Evolutionary conservation across 768 basidiomycete species (phyloP), one percentile per base, ranked within the genome.

Genomic region (Boletales sp.): DNA sequence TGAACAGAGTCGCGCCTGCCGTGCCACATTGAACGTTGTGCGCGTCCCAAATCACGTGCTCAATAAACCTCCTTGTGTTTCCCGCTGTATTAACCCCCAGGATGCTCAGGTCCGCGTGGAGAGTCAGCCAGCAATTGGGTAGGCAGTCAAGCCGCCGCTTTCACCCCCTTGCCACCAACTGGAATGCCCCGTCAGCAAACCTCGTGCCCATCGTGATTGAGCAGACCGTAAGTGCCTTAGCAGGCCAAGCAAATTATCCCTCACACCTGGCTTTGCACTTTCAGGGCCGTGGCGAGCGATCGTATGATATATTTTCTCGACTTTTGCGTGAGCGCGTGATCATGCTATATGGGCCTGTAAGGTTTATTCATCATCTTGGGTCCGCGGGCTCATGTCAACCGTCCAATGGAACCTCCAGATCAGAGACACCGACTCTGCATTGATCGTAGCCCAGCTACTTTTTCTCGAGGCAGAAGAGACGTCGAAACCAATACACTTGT

Each of bases 391-490:
- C 37, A 54, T 58, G 34, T 45, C 41, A 48, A 50, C 40, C 49
- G 42, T 36, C 7, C 47, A 44, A 54, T 53, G 50, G 35, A 51
- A 52, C 47, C 34, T 41, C 35, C 55, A 97, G 94, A 92, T 97
- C 65, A 81, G 83, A 56, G 94, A 97, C 69, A 78, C 81, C n/a
- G 86, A 91, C 59, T 88, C 94, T 1, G 87, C 93, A 5, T 74
- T 97, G 50, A 78, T 85, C 31, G 92, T 97, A 8, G 91, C 94
- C 1, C 94, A 97, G 62, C 75, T 98, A 8, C 82, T 98, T 37
- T 97, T 95, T 69, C 77, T 97, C 51, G 95, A 98, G 74, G 94
- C 95, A 1, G 94, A 95, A 68, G 94, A 97, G 56, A 83, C 93
- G 0, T 83, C 85, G 9, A 91, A 92, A 65, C 95, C 95, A 4